Base-by-base conservation (phyloP, 78 protist genomes). In the Chrysochromulina tobinii region DNA sequence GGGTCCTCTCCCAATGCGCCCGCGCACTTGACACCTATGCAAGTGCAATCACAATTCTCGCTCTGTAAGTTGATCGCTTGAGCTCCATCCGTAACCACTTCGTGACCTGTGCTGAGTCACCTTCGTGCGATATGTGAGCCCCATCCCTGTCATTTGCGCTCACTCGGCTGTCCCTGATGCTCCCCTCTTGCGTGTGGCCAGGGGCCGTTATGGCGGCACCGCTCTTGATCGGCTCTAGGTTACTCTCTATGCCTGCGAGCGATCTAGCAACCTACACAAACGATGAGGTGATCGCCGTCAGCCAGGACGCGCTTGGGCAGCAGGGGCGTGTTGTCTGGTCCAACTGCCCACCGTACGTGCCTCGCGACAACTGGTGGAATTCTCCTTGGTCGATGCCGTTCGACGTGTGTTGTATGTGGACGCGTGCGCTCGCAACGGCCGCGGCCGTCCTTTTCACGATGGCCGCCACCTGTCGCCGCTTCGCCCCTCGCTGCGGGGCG, bases 191-290 rank as follows among this genome's bases (percentile, higher is more conserved):
- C 38, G 38, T 38, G 38, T 38, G 38, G 38, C 38, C 38, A 38
- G 38, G 91, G 91, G 67, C 68, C 3, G 91, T 88, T 84, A 25
- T 88, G 75, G 67, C 91, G 54, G 84, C 91, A 14, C 91, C 91
- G 68, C 85, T 88, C n/a, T 69, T 88, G 48, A 67, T 88, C 59
- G 55, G 89, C 50, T 66, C 90, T n/a, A 2, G 38, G n/a, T 17
- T 86, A 27, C 58, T 8, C 23, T 11, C 9, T 12, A 87, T 87
- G 81, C n/a, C 81, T 20, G 67, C 64, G 53, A 48, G 9, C 64
- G 81, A 64, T 9, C 81, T 48, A 53, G 81, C 17, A 9, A 67
- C 81, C 67, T 61, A 67, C 81, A 0, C 69, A 58, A 88, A 72
- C 86, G 21, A 1, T 11, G 54, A 72, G 21, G 86, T 57, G 85